Conservation (phyloP, 495 filamentous ascomycete genomes). For the Aspergillus ellipticus region DNA sequence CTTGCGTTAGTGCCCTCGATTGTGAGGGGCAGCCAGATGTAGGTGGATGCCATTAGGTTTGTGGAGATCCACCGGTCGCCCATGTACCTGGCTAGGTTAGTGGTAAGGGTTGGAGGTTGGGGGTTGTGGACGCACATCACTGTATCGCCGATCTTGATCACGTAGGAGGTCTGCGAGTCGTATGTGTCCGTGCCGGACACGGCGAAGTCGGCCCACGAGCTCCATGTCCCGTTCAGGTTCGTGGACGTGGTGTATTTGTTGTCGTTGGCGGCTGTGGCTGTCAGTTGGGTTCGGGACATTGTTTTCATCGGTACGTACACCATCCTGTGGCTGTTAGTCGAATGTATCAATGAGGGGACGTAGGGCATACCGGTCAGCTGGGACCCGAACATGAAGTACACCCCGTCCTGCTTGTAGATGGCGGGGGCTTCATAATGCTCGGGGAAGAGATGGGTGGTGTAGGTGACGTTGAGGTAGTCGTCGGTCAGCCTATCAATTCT, state of each 20-base stretch:
- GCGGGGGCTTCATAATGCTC: constrained; percentile 44
- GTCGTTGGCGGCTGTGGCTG: constrained; percentile 43
- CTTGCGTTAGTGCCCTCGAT: constrained; percentile 52
- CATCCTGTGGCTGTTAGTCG: constrained; percentile 8
- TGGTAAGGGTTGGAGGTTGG: background rate
- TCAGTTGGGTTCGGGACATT: background rate
- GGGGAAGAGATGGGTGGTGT: constrained; percentile 37
- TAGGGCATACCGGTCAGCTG: constrained; percentile 37
- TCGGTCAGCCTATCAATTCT: constrained; percentile 11
- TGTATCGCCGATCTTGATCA: constrained; percentile 1
- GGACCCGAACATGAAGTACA: constrained; percentile 51
- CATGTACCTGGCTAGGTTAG: constrained; percentile 50
- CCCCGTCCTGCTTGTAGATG: constrained; percentile 47
- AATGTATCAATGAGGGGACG: background rate
- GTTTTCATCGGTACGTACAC: background rate
- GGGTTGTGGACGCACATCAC: background rate
- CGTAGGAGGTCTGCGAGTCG: constrained; percentile 9
- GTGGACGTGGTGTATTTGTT: constrained; percentile 50
- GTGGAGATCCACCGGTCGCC: constrained; percentile 60
- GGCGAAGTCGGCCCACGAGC: constrained; percentile 57
- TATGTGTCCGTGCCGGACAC: constrained; percentile 50
- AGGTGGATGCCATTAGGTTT: constrained; percentile 58
- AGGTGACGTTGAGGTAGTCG: constrained; percentile 23
- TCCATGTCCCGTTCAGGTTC: constrained; percentile 47
- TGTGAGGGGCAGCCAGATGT: constrained; percentile 62